phyloP scores from a whole-genome alignment of 306 rosid species.

The Comarum palustre region DNA sequence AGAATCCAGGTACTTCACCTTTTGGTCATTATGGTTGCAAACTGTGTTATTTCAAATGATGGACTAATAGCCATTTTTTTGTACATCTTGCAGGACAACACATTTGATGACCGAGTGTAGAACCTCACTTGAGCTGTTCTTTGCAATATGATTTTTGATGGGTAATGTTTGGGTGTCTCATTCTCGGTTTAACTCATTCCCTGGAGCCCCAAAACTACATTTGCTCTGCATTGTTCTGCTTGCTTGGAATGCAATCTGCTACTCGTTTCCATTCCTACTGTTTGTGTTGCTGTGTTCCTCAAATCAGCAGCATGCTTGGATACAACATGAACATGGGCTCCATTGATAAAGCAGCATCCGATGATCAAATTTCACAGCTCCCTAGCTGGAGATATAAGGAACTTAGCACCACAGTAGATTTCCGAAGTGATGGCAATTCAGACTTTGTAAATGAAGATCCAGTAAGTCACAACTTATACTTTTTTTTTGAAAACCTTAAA shows the following conservation, averaged over 20 bases:
- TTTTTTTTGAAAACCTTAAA: too few species aligned
- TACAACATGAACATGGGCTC: constrained; percentile 91
- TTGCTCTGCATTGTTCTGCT: constrained; percentile 74
- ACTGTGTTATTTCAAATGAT: not conserved
- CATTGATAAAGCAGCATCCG: constrained; percentile 68
- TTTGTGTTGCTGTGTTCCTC: constrained; percentile 81
- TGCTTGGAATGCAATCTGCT: constrained; percentile 89
- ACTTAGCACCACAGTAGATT: constrained; percentile 35
- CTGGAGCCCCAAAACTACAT: constrained; percentile 74
- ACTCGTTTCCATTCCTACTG: constrained; percentile 92
- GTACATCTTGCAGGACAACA: constrained; percentile 48
- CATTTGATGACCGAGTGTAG: constrained; percentile 75
- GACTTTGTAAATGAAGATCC: constrained; percentile 50
- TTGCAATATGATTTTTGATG: constrained; percentile 97
- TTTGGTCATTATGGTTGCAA: not conserved
- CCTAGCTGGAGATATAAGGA: constrained; percentile 71
- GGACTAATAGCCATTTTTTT: not conserved
- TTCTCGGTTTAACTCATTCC: constrained; percentile 75
- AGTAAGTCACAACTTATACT: constrained; percentile 58
- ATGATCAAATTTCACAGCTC: constrained; percentile 75
- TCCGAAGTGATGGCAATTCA: constrained; percentile 36
- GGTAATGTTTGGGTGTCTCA: constrained; percentile 94
- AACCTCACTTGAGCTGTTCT: constrained; percentile 85
- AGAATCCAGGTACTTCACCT: constrained; percentile 68
- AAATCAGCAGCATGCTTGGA: constrained; percentile 66